Evolutionary conservation across 75 land plant genomes (phyloP).

Genomic region (Ceratopteris richardii): DNA sequence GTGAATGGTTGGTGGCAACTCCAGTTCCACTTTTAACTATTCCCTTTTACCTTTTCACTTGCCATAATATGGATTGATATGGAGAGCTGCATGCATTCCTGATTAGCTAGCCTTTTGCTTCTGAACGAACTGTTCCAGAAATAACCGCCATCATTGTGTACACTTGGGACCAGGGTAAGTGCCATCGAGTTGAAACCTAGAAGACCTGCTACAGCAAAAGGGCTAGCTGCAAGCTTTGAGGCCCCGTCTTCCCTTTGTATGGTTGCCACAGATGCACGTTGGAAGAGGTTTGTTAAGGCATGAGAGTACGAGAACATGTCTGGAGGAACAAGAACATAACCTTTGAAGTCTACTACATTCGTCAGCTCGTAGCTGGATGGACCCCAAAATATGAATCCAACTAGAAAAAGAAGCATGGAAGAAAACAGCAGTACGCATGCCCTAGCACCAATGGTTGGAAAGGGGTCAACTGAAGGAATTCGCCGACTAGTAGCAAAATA

Average conservation of each 20-base stretch:
- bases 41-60: no score
- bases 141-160: slow-evolving; percentile 11
- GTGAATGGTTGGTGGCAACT: no score
- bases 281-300: slow-evolving; percentile 9
- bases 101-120: slow-evolving; percentile 12
- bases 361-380: background rate
- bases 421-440: slow-evolving; percentile 6
- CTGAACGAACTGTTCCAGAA: slow-evolving; percentile 8
- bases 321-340: slow-evolving; percentile 14
- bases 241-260: slow-evolving; percentile 10
- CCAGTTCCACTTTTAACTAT: no score
- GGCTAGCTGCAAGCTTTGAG: slow-evolving; percentile 11
- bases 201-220: slow-evolving; percentile 16
- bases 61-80: no score
- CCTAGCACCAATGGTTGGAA: slow-evolving; percentile 9
- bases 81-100: no score
- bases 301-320: slow-evolving; percentile 13
- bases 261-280: slow-evolving; percentile 11
- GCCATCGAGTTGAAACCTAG: slow-evolving; percentile 17
- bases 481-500: slow-evolving; percentile 6
- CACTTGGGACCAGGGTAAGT: slow-evolving; percentile 8
- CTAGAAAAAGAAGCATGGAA: slow-evolving; percentile 6
- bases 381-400: slow-evolving; percentile 10
- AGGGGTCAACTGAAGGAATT: slow-evolving; percentile 13
- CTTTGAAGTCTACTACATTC: slow-evolving; percentile 10